Evolutionary conservation across 2,329 filamentous ascomycete genomes (phyloP).

Genomic region (Apiospora arundinis): DNA sequence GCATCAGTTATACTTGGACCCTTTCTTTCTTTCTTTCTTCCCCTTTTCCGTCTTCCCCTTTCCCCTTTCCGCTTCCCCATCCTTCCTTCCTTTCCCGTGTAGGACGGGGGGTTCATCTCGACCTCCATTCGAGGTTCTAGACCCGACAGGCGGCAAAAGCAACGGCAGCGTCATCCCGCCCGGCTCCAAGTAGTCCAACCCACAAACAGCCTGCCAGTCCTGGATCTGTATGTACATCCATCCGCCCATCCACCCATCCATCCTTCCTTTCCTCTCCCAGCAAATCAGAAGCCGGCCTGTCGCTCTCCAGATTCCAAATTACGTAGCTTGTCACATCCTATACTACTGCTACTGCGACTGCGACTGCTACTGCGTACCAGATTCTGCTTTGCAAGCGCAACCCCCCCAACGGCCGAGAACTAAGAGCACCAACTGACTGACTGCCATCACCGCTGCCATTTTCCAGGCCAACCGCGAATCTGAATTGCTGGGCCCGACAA

Average conservation of each 20-base stretch:
- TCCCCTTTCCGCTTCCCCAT: too few relatives aligned
- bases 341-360: too few relatives aligned
- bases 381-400: too few relatives aligned
- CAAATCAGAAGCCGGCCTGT: not conserved
- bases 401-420: not conserved
- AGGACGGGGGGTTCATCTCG: not conserved
- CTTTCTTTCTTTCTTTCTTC: not conserved
- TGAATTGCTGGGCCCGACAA: not conserved
- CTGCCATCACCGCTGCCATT: not conserved
- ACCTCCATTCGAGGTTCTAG: not conserved
- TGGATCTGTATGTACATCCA: too few relatives aligned
- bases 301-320: not conserved
- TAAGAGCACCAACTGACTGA: not conserved
- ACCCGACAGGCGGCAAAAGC: not conserved
- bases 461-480: not conserved
- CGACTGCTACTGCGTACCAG: too few relatives aligned
- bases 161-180: slow-evolving; percentile 1
- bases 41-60: not conserved
- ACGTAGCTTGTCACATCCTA: slow-evolving; percentile 9
- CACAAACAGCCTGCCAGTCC: too few relatives aligned
- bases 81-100: not conserved
- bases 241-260: too few relatives aligned
- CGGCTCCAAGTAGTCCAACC: not conserved
- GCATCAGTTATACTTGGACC: not conserved
- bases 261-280: not conserved